Evolutionary conservation across 192 early-diverging fungal genomes (phyloP).

Genomic region (Gaertneriomyces sp.): DNA sequence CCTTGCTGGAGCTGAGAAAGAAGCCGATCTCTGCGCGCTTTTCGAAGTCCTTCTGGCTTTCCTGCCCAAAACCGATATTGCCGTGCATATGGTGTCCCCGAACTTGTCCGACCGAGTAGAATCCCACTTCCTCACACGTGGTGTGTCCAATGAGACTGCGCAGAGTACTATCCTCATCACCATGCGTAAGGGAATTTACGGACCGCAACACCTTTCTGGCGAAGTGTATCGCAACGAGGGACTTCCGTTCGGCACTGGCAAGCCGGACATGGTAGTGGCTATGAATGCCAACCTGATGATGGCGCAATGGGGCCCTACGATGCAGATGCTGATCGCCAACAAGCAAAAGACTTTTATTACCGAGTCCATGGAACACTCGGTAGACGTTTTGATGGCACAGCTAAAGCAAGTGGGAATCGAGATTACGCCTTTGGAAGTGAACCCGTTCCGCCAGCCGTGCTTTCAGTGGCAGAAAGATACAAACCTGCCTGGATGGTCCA

Average conservation of each 20-base stretch:
- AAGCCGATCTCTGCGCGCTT: constrained; percentile 45
- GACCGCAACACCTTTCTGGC: constrained; percentile 9
- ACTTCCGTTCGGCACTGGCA: constrained; percentile 33
- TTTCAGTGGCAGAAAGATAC: constrained; percentile 47
- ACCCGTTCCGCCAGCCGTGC: constrained; percentile 54
- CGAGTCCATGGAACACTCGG: constrained; percentile 44
- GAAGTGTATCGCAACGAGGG: constrained; percentile 37
- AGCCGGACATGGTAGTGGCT: constrained; percentile 44
- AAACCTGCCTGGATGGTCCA: constrained; percentile 52
- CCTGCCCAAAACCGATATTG: constrained; percentile 49
- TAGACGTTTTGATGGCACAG: constrained; percentile 31
- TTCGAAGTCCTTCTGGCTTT: constrained; percentile 46
- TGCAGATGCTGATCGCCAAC: constrained; percentile 40
- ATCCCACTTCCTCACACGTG: constrained; percentile 30
- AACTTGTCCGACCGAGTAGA: constrained; percentile 39
- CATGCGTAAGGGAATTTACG: constrained; percentile 22
- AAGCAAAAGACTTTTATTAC: constrained; percentile 38
- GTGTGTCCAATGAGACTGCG: constrained; percentile 29
- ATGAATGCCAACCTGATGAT: constrained; percentile 46
- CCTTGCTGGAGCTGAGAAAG: constrained; percentile 41
- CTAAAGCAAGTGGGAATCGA: constrained; percentile 34
- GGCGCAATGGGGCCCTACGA: constrained; percentile 36
- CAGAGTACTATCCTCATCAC: constrained; percentile 40
- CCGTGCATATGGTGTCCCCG: constrained; percentile 50
- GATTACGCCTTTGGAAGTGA: constrained; percentile 22